These are phyloP conservation scores for Eutypella sp. DNA, from an alignment of 2,329 filamentous ascomycete species.

Conservation along the genomic window DNA sequence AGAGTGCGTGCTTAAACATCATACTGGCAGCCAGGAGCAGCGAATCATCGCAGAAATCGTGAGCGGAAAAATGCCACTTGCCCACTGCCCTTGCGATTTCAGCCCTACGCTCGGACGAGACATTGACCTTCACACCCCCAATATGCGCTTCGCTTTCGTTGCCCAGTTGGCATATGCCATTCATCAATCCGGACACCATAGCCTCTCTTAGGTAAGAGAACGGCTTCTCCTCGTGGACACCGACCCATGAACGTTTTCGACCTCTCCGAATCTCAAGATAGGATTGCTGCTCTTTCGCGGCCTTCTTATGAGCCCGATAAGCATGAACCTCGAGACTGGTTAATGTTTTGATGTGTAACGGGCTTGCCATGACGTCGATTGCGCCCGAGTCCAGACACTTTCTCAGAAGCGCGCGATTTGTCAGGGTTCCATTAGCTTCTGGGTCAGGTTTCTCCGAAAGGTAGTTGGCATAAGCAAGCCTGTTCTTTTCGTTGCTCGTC, in stretches of 20 bases:
- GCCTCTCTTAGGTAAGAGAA: slow-evolving; percentile 87
- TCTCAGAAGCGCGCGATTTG: slow-evolving; percentile 49
- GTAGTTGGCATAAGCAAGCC: slow-evolving; percentile 19
- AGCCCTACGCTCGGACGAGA: slow-evolving; percentile 60
- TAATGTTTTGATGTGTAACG: slow-evolving; percentile 67
- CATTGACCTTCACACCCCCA: slow-evolving; percentile 60
- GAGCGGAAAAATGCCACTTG: slow-evolving; percentile 83
- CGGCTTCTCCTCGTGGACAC: slow-evolving; percentile 76
- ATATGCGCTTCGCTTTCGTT: slow-evolving; percentile 58
- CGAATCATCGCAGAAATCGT: slow-evolving; percentile 86
- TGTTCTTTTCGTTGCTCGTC: slow-evolving; percentile 17
- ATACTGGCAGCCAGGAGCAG: slow-evolving; percentile 76
- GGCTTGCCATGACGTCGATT: slow-evolving; percentile 77
- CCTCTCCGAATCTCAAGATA: slow-evolving; percentile 68
- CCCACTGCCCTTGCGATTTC: slow-evolving; percentile 66
- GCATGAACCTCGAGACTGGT: slow-evolving; percentile 76
- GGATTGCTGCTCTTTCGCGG: slow-evolving; percentile 65
- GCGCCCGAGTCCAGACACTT: slow-evolving; percentile 82
- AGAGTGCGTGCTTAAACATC: slow-evolving; percentile 86
- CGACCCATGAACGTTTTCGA: slow-evolving; percentile 88
- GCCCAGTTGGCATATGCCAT: slow-evolving; percentile 72
- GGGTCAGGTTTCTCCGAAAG: slow-evolving; percentile 16
- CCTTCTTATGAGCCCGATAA: slow-evolving; percentile 75
- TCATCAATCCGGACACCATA: slow-evolving; percentile 90
- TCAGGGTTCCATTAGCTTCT: slow-evolving; percentile 30